Conservation (phyloP, 805 yeast species). For the Cyberlindnera petersonii region DNA sequence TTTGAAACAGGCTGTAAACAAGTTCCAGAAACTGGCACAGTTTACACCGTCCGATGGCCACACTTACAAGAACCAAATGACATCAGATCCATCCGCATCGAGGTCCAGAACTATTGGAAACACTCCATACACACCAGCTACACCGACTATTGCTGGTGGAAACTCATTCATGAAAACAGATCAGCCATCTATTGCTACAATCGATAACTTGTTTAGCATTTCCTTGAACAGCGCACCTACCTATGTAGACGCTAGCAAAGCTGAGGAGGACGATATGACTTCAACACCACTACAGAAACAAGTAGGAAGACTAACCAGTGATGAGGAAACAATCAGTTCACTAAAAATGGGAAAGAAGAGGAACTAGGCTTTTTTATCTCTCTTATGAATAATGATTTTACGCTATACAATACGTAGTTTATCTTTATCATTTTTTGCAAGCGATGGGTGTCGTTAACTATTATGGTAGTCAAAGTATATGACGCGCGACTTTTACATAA, state of each 20-base stretch:
- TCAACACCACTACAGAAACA: constrained; percentile 10
- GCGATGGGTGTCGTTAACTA: no score
- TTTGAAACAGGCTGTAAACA: constrained; percentile 43
- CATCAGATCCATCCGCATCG: constrained; percentile 13
- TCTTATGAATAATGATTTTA: no score
- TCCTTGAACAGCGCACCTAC: constrained; percentile 22
- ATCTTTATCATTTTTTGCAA: no score
- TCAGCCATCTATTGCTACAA: constrained; percentile 19
- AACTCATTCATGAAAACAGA: constrained; percentile 9
- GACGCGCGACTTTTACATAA: no score
- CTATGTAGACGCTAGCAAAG: constrained; percentile 18
- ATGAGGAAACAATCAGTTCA: constrained; percentile 15
- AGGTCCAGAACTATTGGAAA: constrained; percentile 24
- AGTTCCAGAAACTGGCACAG: constrained; percentile 44
- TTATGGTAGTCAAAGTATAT: no score
- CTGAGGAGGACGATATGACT: constrained; percentile 7
- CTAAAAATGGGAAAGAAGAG: constrained; percentile 17
- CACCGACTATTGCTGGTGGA: constrained; percentile 17
- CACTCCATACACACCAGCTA: constrained; percentile 27
- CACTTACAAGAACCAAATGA: constrained; percentile 33
- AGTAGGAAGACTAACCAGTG: constrained; percentile 9
- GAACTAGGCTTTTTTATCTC: no score
- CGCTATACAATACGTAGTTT: no score
- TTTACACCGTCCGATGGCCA: constrained; percentile 63
- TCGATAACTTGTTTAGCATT: constrained; percentile 26